Base-by-base conservation (phyloP, 352 stramenopile genomes). In the Phytopythium montanum region DNA sequence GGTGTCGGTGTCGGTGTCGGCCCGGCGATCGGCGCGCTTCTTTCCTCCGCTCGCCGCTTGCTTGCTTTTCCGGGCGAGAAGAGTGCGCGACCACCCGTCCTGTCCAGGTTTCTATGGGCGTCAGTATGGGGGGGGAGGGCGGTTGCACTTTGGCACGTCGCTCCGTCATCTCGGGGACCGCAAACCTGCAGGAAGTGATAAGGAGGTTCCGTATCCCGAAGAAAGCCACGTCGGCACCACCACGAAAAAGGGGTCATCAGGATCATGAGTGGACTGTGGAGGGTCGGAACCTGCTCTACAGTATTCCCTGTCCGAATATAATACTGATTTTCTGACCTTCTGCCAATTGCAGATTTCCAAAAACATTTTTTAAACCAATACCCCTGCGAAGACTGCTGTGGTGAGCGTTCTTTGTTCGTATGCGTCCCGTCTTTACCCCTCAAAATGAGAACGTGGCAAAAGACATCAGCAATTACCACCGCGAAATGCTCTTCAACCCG, bases 131-230 rank as follows among this genome's bases (percentile, higher is more conserved):
- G 44, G 12, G 29, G 5, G n/a, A 2, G 12, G 21, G 1, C 2
- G 26, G 45, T 52, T 52, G 45, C 45, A 52, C 45, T 52, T 52
- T 26, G 23, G 44, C 44, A 16, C 36, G 13, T 12, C 36, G 8
- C 39, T 8, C 39, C 10, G 36, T 46, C 39, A 46, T 46, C 41
- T 18, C 41, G 19, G 19, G 41, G 10, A 18, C 26, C 41, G 5
- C 0, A 5, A 31, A 50, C 44, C 44, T 50, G 44, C n/a, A 18
- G 9, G 9, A 50, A n/a, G 29, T n/a, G 23, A 50, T 50, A 25
- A n/a, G 13, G 5, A 10, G 44, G 44, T 21, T 14, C 5, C 44
- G 44, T 31, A 50, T 50, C 23, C 13, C 23, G 21, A 31, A 29
- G 21, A 49, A 29, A 25, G 19, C 6, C 19, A 21, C 21, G 21